These are phyloP conservation scores for Colletotrichum sp. DNA, from an alignment of 2,329 filamentous ascomycete species.

Conservation along the genomic window DNA sequence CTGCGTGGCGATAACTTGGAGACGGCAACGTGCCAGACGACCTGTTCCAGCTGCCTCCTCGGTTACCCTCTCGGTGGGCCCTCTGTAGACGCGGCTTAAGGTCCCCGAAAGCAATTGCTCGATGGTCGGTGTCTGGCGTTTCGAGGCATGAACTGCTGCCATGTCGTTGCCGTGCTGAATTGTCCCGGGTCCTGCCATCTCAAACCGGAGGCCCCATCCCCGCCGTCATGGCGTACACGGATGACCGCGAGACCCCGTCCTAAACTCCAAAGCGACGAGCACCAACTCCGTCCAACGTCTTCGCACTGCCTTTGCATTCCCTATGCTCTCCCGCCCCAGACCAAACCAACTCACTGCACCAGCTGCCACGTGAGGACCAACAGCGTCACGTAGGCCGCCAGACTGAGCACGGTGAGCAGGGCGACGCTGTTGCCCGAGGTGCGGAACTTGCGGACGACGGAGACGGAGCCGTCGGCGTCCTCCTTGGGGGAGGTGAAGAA, in stretches of 20 bases:
- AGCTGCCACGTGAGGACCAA: conserved; percentile 60
- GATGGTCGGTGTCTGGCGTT: background rate
- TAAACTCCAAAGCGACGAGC: background rate
- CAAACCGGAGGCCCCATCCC: background rate
- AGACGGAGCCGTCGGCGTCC: conserved; percentile 35
- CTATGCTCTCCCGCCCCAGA: background rate
- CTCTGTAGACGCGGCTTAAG: background rate
- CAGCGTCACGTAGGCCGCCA: conserved; percentile 62
- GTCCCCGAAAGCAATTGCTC: background rate
- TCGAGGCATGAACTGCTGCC: background rate
- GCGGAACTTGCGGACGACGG: conserved; percentile 59
- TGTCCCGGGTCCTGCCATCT: background rate
- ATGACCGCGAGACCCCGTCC: too few relatives aligned
- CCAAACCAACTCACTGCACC: conserved; percentile 22
- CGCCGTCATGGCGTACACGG: too few relatives aligned
- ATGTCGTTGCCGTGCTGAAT: background rate
- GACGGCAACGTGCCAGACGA: background rate
- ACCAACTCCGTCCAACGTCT: background rate
- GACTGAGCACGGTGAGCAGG: conserved; percentile 59
- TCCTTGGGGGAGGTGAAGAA: conserved; percentile 71
- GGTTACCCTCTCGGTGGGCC: fast-evolving
- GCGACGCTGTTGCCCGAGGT: conserved; percentile 69
- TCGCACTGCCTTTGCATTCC: background rate
- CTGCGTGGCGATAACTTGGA: background rate
- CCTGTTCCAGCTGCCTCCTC: background rate